These are phyloP conservation scores for Podaxis sp. DNA, from an alignment of 768 basidiomycete genomes.

Conservation along the genomic window DNA sequence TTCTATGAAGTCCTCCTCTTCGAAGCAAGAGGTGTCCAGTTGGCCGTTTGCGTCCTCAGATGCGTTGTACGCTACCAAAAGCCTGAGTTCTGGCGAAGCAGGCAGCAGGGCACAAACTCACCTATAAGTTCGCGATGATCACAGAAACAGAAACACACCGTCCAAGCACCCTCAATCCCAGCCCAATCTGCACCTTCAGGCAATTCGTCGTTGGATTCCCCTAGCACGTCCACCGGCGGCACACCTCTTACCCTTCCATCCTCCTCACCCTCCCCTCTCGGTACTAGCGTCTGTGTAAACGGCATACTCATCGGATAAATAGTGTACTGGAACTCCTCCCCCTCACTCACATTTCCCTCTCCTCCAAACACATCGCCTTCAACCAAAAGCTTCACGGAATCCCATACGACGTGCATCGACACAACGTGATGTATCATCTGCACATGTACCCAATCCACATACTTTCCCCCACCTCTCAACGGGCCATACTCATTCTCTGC, in stretches of 20 bases:
- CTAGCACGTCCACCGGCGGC: constrained; percentile 18
- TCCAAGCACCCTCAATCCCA: constrained; percentile 60
- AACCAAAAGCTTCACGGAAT: constrained; percentile 19
- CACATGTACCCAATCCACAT: constrained; percentile 63
- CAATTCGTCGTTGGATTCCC: constrained; percentile 24
- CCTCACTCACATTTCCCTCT: constrained; percentile 13
- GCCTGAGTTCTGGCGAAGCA: background rate
- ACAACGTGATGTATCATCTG: constrained; percentile 56
- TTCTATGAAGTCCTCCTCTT: constrained; percentile 49
- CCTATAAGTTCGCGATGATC: constrained; percentile 67
- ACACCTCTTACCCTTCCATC: constrained; percentile 25
- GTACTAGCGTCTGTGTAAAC: constrained; percentile 52
- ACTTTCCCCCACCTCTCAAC: constrained; percentile 40
- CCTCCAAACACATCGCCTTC: constrained; percentile 19
- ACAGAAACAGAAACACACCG: constrained; percentile 63
- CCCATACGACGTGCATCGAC: constrained; percentile 48
- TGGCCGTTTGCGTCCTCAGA: constrained; percentile 16
- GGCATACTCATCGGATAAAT: constrained; percentile 52
- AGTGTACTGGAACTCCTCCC: constrained; percentile 32
- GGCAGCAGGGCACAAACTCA: constrained; percentile 34
- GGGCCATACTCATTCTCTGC: constrained; percentile 56
- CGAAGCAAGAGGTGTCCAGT: constrained; percentile 45
- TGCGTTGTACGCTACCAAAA: constrained; percentile 48
- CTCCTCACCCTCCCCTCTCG: constrained; percentile 27
- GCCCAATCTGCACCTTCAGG: constrained; percentile 47